These are phyloP conservation scores for button mushroom (Agaricus bisporus) DNA, from an alignment of 768 basidiomycete genomes.

Conservation along the genomic window DNA sequence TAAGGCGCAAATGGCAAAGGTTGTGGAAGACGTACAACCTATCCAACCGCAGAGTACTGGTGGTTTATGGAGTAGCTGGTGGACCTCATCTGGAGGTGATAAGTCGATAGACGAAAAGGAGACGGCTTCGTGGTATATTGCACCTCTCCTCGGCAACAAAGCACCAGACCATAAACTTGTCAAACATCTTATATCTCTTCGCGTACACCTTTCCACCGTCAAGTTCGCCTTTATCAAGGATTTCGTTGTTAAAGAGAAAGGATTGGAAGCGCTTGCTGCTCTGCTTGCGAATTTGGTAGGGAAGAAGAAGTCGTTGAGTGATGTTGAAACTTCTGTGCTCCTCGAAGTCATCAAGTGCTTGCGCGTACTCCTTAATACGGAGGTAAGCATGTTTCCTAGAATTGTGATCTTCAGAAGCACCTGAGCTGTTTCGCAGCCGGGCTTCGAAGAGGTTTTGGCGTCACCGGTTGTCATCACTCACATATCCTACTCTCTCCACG, in stretches of 20 bases:
- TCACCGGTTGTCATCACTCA: slow-evolving; percentile 64
- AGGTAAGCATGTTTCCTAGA: slow-evolving; percentile 40
- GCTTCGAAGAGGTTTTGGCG: slow-evolving; percentile 61
- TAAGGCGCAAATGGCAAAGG: slow-evolving; percentile 23
- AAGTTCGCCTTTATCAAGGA: slow-evolving; percentile 72
- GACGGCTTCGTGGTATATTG: slow-evolving; percentile 58
- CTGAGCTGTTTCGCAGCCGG: slow-evolving; percentile 39
- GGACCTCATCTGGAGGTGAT: slow-evolving; percentile 60
- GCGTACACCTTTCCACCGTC: slow-evolving; percentile 83
- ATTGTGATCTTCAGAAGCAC: background rate
- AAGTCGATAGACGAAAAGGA: slow-evolving; percentile 31
- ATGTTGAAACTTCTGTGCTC: slow-evolving; percentile 62
- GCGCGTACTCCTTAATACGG: slow-evolving; percentile 77
- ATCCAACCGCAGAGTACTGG: slow-evolving; percentile 68
- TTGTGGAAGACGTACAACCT: slow-evolving; percentile 28
- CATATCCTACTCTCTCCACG: slow-evolving; percentile 65
- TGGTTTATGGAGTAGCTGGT: slow-evolving; percentile 72
- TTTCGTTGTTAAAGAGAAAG: slow-evolving; percentile 62
- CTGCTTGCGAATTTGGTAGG: slow-evolving; percentile 59
- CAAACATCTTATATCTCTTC: slow-evolving; percentile 75
- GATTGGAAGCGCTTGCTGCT: slow-evolving; percentile 55
- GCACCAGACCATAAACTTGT: slow-evolving; percentile 53
- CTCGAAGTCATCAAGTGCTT: slow-evolving; percentile 76
- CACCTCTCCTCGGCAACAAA: slow-evolving; percentile 50
- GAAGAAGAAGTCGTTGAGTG: slow-evolving; percentile 52